phyloP scores from a whole-genome alignment of 1,284 basidiomycete genomes.

The Sanghuangporus baumii region DNA sequence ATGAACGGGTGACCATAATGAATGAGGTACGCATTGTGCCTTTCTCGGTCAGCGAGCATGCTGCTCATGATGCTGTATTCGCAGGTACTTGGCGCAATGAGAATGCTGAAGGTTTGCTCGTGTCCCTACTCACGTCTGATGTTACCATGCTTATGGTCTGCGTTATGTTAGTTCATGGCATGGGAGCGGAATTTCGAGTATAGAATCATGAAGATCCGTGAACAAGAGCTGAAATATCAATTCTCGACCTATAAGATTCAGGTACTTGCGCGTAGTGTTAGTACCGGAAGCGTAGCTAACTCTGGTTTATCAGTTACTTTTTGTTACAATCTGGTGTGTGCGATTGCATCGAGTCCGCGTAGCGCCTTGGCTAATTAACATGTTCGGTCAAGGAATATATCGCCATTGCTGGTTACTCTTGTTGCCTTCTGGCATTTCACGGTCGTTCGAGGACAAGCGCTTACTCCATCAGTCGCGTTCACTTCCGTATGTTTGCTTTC shows the following conservation, averaged over 20 bases:
- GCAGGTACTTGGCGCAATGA: slow-evolving; percentile 76
- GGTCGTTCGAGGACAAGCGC: slow-evolving; percentile 54
- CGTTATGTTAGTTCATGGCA: slow-evolving; percentile 72
- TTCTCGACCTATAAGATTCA: slow-evolving; percentile 84
- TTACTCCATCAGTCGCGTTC: slow-evolving; percentile 86
- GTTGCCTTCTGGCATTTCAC: slow-evolving; percentile 83
- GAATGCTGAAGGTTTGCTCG: slow-evolving; percentile 83
- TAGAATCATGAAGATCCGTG: slow-evolving; percentile 66
- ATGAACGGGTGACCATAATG: slow-evolving; percentile 87
- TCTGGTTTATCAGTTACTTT: slow-evolving; percentile 41
- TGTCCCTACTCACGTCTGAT: background rate
- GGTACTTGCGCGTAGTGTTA: slow-evolving; percentile 29
- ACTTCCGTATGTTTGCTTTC: slow-evolving; percentile 52
- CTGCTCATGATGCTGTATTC: background rate
- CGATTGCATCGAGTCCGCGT: too few relatives aligned
- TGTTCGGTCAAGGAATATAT: slow-evolving; percentile 52
- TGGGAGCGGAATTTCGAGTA: slow-evolving; percentile 91
- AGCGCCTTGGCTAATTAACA: slow-evolving; percentile 17
- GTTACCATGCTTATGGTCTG: background rate
- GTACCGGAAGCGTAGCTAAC: background rate
- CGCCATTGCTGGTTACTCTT: slow-evolving; percentile 70
- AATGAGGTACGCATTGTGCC: slow-evolving; percentile 59
- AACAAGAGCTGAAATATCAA: slow-evolving; percentile 78
- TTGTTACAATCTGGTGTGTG: slow-evolving; percentile 72
- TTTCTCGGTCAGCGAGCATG: background rate